These are phyloP conservation scores for Lecanicillium sp. DNA, from an alignment of 2,329 filamentous ascomycete species.

Conservation along the genomic window DNA sequence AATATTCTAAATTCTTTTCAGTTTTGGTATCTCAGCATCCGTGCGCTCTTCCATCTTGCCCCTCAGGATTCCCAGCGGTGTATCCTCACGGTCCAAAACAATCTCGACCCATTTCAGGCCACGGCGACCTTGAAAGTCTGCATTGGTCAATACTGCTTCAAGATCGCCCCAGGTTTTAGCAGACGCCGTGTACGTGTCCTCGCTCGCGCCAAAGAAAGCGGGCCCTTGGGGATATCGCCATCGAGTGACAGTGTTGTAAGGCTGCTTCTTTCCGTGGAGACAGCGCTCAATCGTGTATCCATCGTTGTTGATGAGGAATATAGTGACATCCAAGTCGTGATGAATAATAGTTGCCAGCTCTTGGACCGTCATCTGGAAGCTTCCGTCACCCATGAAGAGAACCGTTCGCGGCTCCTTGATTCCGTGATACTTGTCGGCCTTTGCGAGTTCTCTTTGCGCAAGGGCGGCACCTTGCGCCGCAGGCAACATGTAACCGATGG, in stretches of 20 bases:
- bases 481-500: slow-evolving; percentile 52
- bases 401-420: slow-evolving; percentile 30
- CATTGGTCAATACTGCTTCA: slow-evolving; percentile 21
- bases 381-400: slow-evolving; percentile 54
- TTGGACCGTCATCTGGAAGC: slow-evolving; percentile 58
- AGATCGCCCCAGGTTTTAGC: slow-evolving; percentile 38
- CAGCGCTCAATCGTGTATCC: slow-evolving; percentile 51
- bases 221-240: slow-evolving; percentile 44
- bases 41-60: slow-evolving; percentile 8
- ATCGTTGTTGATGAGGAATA: slow-evolving; percentile 50
- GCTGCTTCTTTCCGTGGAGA: slow-evolving; percentile 44
- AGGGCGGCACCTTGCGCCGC: slow-evolving; percentile 47
- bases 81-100: slow-evolving; percentile 23
- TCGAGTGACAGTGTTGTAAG: slow-evolving; percentile 46
- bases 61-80: slow-evolving; percentile 15
- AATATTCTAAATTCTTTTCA: too few relatives aligned
- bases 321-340: slow-evolving; percentile 37
- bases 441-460: slow-evolving; percentile 38
- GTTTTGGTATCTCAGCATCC: too few relatives aligned
- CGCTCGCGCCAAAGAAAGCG: slow-evolving; percentile 36
- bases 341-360: slow-evolving; percentile 56
- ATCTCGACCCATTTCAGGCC: slow-evolving; percentile 25
- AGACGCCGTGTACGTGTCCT: slow-evolving; percentile 27
- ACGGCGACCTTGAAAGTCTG: slow-evolving; percentile 10
- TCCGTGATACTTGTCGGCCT: slow-evolving; percentile 11